Evolutionary conservation across 441 rosid genomes (phyloP).

Genomic region (Cnidoscolus chayamansa): DNA sequence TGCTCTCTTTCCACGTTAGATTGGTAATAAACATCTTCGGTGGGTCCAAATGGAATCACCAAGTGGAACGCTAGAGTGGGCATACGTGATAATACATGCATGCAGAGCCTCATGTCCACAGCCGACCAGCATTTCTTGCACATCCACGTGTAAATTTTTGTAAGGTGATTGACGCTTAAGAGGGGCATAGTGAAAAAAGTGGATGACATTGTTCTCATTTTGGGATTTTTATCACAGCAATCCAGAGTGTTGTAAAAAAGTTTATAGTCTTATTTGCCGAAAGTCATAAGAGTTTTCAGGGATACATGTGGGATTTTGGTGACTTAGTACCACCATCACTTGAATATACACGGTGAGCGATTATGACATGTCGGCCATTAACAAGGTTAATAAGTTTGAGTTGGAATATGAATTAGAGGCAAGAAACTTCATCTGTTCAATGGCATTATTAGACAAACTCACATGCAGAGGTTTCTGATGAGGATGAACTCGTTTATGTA

Average conservation of each 20-base stretch:
- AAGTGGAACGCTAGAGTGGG: background rate
- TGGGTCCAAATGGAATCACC: background rate
- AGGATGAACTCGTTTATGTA: background rate
- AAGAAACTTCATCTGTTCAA: conserved; percentile 17
- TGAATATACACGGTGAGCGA: background rate
- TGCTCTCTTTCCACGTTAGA: background rate
- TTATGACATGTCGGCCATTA: conserved; percentile 16
- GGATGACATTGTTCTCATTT: background rate
- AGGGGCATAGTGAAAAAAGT: background rate
- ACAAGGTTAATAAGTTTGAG: background rate
- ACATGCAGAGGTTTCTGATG: conserved; percentile 10
- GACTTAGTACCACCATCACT: background rate
- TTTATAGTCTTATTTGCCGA: conserved; percentile 2
- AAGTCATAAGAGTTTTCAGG: background rate
- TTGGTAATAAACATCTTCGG: background rate
- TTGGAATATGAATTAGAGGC: conserved; percentile 11
- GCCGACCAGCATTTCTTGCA: background rate
- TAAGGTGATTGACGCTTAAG: background rate
- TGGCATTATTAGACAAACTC: conserved; percentile 15
- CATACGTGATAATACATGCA: too few relatives aligned
- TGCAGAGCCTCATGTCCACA: too few relatives aligned
- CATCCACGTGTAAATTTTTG: background rate
- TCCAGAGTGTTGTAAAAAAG: background rate
- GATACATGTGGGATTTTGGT: background rate
- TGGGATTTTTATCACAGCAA: background rate